Percentiles rank a stretch among this genome's conserved stretches.
These are phyloP conservation scores for Pisolithus marmoratus DNA, from an alignment of 768 basidiomycete genomes.

Conservation along the genomic window DNA sequence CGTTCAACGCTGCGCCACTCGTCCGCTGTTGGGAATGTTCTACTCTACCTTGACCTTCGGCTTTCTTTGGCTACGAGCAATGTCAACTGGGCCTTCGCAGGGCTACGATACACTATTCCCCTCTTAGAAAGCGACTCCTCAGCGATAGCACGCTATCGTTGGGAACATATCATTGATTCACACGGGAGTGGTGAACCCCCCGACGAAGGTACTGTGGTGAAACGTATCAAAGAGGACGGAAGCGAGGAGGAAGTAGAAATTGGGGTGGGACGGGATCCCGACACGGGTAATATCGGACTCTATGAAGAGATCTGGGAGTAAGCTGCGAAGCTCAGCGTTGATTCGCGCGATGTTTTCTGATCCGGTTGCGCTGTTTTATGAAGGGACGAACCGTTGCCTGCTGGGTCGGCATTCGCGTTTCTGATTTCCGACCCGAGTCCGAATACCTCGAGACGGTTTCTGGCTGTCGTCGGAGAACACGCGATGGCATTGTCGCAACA, in stretches of 20 bases:
- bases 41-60: slow-evolving; percentile 17
- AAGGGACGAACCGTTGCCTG: slow-evolving; percentile 7
- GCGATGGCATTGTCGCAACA: slow-evolving; percentile 11
- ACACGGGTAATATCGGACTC: slow-evolving; percentile 8
- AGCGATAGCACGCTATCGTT: slow-evolving; percentile 8
- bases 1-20: slow-evolving; percentile 8
- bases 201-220: slow-evolving; percentile 10
- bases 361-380: neutral
- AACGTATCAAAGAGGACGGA: neutral
- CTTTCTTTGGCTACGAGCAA: slow-evolving; percentile 3
- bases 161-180: slow-evolving; percentile 14
- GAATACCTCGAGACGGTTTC: slow-evolving; percentile 9
- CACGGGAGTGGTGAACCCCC: slow-evolving; percentile 6
- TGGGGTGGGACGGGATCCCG: slow-evolving; percentile 8
- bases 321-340: neutral
- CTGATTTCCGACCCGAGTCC: slow-evolving; percentile 9
- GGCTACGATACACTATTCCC: slow-evolving; percentile 7
- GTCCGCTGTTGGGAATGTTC: neutral
- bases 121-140: neutral
- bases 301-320: slow-evolving; percentile 21
- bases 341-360: neutral
- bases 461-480: slow-evolving; percentile 15
- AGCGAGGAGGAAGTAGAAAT: slow-evolving; percentile 12
- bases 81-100: slow-evolving; percentile 12
- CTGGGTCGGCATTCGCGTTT: slow-evolving; percentile 12